Evolutionary conservation across 2,329 filamentous ascomycete genomes (phyloP).

Genomic region (Penicillium vulpinum): DNA sequence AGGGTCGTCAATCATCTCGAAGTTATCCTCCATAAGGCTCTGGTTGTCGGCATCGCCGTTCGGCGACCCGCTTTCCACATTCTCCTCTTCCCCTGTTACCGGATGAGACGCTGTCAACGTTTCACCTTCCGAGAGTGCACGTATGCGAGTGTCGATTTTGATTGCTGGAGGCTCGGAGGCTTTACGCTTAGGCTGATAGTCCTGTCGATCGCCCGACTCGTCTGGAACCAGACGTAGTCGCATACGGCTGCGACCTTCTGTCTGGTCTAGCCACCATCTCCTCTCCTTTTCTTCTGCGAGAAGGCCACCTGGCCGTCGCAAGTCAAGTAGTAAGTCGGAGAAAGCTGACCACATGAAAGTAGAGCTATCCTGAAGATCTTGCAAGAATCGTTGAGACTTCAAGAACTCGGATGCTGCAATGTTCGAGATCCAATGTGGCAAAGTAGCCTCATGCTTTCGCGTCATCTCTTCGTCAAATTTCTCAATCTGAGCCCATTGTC

Average conservation of each 20-base stretch:
- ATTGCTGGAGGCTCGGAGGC: conserved; percentile 53
- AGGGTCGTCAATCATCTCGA: conserved; percentile 92
- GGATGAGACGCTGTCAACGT: conserved; percentile 40
- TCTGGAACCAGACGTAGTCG: conserved; percentile 83
- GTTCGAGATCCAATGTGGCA: conserved; percentile 90
- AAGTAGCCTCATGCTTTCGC: conserved; percentile 80
- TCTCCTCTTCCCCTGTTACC: conserved; percentile 35
- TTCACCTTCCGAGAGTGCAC: conserved; percentile 44
- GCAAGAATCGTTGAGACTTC: conserved; percentile 82
- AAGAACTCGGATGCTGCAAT: conserved; percentile 90
- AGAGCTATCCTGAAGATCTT: conserved; percentile 91
- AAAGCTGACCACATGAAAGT: conserved; percentile 74
- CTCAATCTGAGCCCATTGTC: conserved; percentile 73
- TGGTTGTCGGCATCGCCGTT: conserved; percentile 38
- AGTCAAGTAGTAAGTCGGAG: conserved; percentile 73
- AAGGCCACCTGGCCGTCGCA: conserved; percentile 77
- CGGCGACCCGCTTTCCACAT: conserved; percentile 31
- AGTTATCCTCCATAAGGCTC: conserved; percentile 74
- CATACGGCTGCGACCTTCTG: conserved; percentile 94
- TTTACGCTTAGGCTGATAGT: conserved; percentile 83
- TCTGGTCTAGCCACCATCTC: conserved; percentile 93
- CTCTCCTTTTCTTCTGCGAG: conserved; percentile 64
- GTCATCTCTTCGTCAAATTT: conserved; percentile 68
- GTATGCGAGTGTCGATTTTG: conserved; percentile 49
- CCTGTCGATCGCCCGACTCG: conserved; percentile 64